Evolutionary conservation across 208 protist genomes (phyloP).

Genomic region (Strigomonas culicis): DNA sequence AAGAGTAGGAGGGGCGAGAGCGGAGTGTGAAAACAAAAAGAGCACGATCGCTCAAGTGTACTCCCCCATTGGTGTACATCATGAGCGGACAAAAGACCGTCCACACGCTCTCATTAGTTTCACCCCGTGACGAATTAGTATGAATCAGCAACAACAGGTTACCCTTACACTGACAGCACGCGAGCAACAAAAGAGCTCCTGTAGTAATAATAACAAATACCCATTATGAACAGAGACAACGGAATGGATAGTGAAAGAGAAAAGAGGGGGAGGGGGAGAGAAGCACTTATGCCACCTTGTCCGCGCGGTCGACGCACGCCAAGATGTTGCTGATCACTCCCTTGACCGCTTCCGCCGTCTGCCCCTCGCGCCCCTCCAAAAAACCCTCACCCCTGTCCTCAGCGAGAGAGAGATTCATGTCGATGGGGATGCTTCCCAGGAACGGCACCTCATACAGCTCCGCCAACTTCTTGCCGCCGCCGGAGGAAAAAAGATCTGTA

Average conservation of each 20-base stretch:
- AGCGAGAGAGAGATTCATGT: slow-evolving; percentile 62
- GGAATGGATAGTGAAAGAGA: neutral
- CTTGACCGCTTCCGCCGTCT: slow-evolving; percentile 49
- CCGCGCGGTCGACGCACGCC: slow-evolving; percentile 49
- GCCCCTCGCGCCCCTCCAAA: slow-evolving; percentile 18
- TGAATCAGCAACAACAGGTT: neutral
- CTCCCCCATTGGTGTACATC: too few relatives aligned
- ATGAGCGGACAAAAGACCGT: too few relatives aligned
- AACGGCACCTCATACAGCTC: slow-evolving; percentile 80
- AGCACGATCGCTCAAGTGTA: too few relatives aligned
- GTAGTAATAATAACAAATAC: too few relatives aligned
- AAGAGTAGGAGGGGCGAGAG: neutral
- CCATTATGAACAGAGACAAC: neutral
- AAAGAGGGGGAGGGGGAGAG: neutral
- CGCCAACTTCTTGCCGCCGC: slow-evolving; percentile 74
- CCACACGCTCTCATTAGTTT: too few relatives aligned
- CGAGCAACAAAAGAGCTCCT: too few relatives aligned
- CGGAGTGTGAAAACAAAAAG: too few relatives aligned
- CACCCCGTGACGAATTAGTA: too few relatives aligned
- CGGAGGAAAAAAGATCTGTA: slow-evolving; percentile 83
- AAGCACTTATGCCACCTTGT: neutral
- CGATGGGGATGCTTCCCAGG: slow-evolving; percentile 79
- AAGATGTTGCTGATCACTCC: slow-evolving; percentile 53
- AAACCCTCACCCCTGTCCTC: slow-evolving; percentile 75
- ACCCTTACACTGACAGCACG: neutral